Evolutionary conservation across 257 asterid species (phyloP).

Genomic region (Fraxinus excelsior): DNA sequence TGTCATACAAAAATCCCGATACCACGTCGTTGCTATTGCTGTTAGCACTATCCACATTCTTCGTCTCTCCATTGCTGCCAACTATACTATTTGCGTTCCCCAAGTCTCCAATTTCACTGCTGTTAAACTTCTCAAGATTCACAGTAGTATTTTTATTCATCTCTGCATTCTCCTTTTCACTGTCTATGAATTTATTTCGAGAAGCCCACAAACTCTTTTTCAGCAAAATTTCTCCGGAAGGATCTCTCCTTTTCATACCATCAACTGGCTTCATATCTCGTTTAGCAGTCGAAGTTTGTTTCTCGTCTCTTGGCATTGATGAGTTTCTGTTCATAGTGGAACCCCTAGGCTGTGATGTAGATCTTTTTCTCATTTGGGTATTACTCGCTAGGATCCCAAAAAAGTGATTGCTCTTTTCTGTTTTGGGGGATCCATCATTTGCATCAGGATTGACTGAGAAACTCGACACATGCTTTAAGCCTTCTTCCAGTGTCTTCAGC

Average conservation of each 20-base stretch:
- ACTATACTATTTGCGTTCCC: conserved; percentile 27
- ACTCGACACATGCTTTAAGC: conserved; percentile 47
- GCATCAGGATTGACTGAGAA: conserved; percentile 28
- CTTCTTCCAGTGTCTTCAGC: conserved; percentile 84
- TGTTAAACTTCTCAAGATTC: conserved; percentile 23
- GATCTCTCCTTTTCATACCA: conserved; percentile 33
- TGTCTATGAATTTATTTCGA: conserved; percentile 46
- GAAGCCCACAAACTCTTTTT: conserved; percentile 68
- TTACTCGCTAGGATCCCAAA: conserved; percentile 70
- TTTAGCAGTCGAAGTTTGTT: conserved; percentile 20
- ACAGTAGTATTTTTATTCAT: conserved; percentile 36
- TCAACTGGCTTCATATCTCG: conserved; percentile 31
- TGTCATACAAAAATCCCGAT: conserved; percentile 79
- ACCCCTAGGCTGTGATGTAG: conserved; percentile 68
- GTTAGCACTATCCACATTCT: conserved; percentile 25
- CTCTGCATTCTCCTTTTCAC: conserved; percentile 70
- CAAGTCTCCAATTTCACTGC: conserved; percentile 30
- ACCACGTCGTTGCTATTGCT: conserved; percentile 57
- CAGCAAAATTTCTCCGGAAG: conserved; percentile 42
- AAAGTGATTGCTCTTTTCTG: conserved; percentile 47
- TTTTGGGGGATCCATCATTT: conserved; percentile 39
- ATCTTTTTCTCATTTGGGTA: conserved; percentile 52
- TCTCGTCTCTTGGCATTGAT: conserved; percentile 30
- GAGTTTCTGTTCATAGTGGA: conserved; percentile 42
- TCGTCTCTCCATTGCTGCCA: background rate